Percentiles rank a stretch among this genome's conserved stretches.
Conservation (phyloP, 768 basidiomycete species). For the Coprinellus micaceus region DNA sequence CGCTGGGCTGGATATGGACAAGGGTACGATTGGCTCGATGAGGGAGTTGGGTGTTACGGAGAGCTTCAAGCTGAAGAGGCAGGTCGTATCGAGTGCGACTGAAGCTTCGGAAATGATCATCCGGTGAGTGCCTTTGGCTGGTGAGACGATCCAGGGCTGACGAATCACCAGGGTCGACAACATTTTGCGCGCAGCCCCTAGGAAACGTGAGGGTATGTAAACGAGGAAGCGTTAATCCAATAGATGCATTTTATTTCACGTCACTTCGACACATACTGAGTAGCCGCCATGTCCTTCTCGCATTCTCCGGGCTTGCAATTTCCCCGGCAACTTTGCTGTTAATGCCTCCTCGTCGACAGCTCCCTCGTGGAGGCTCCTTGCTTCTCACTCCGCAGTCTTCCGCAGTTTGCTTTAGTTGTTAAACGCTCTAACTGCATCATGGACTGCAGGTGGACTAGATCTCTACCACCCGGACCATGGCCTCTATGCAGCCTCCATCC, state of each 20-base stretch:
- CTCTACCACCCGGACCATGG: no score
- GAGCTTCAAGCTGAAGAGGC: conserved; percentile 95
- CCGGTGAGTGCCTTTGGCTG: conserved; percentile 46
- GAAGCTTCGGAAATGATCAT: conserved; percentile 99
- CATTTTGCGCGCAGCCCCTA: conserved; percentile 80
- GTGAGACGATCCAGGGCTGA: not conserved
- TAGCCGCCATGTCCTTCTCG: no score
- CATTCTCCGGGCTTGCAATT: no score
- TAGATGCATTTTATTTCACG: not conserved
- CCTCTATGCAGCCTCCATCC: no score
- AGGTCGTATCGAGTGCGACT: conserved; percentile 90
- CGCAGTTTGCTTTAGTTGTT: no score
- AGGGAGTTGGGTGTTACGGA: conserved; percentile 84
- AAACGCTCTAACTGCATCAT: no score
- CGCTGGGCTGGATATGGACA: conserved; percentile 91
- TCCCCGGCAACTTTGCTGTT: no score
- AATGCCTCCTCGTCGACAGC: no score
- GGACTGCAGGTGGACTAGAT: no score
- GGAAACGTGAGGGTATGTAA: conserved; percentile 78
- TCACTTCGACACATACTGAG: no score
- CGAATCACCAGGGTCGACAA: conserved; percentile 71
- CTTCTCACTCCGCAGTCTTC: no score
- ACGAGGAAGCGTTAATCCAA: not conserved
- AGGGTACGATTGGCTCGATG: conserved; percentile 87
- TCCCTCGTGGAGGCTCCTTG: no score